Evolutionary conservation across 768 basidiomycete genomes (phyloP).

Genomic region (Tremella yokohamensis): DNA sequence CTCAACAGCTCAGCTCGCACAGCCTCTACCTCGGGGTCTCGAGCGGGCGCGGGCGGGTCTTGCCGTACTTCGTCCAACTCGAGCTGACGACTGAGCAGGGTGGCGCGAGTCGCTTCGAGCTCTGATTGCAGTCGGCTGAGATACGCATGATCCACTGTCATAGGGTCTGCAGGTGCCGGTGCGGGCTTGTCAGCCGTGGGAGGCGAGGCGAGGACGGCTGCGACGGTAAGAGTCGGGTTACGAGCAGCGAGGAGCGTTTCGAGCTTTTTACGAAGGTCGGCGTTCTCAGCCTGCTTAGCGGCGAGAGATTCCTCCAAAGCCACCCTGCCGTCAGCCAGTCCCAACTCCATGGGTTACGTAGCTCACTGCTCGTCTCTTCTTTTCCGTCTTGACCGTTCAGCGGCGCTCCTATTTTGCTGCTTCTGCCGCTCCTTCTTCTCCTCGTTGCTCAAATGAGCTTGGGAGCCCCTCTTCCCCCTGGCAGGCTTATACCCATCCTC

Average conservation of each 20-base stretch:
- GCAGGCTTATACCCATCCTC: background rate
- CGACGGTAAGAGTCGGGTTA: background rate
- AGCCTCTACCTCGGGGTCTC: constrained; percentile 10
- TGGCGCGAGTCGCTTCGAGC: constrained; percentile 15
- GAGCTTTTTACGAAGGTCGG: constrained; percentile 32
- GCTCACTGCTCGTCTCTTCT: constrained; percentile 43
- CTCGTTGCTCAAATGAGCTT: constrained; percentile 15
- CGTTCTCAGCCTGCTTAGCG: constrained; percentile 44
- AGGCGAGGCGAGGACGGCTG: background rate
- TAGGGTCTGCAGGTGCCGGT: background rate
- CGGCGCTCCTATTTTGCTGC: constrained; percentile 45
- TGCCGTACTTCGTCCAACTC: constrained; percentile 12
- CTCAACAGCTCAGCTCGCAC: constrained; percentile 17
- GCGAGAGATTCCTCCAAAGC: constrained; percentile 34
- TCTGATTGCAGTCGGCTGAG: constrained; percentile 26
- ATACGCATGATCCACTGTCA: constrained; percentile 25
- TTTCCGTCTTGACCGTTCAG: constrained; percentile 43
- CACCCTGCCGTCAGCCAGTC: constrained; percentile 12
- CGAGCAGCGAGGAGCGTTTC: constrained; percentile 22
- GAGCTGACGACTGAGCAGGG: constrained; percentile 18
- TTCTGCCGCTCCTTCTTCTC: constrained; percentile 39
- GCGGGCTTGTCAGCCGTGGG: background rate
- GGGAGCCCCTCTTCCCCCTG: no score
- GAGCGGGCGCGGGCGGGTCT: background rate
- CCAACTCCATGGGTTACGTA: background rate